Percentiles rank a stretch among this genome's conserved stretches.
phyloP scores from a whole-genome alignment of 2,329 filamentous ascomycete genomes.

The Curvularia spicifera region DNA sequence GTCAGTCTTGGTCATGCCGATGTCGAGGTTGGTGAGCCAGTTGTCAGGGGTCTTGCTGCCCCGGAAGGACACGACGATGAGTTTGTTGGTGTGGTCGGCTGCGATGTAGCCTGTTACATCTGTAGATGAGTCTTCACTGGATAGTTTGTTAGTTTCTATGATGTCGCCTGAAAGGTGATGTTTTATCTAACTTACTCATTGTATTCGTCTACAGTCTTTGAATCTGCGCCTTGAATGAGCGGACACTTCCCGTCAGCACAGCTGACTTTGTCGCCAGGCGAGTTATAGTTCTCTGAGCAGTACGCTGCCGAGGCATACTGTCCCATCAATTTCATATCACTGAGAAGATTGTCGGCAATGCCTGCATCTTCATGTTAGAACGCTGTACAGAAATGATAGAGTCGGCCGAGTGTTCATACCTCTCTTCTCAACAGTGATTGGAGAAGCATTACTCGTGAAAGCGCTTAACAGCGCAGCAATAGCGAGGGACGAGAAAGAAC shows the following conservation, averaged over 20 bases:
- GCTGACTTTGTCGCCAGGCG: slow-evolving; percentile 50
- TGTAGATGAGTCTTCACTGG: slow-evolving; percentile 33
- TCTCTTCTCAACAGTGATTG: slow-evolving; percentile 25
- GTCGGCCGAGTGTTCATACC: neutral
- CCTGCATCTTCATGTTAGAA: slow-evolving; percentile 14
- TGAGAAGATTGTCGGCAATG: slow-evolving; percentile 28
- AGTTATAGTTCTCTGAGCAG: slow-evolving; percentile 56
- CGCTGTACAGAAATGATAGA: neutral
- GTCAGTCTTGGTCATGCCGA: slow-evolving; percentile 51
- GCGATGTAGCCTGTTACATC: slow-evolving; percentile 58
- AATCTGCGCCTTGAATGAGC: slow-evolving; percentile 54
- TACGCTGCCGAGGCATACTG: slow-evolving; percentile 63
- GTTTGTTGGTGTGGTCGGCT: slow-evolving; percentile 52
- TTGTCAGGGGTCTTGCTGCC: slow-evolving; percentile 66
- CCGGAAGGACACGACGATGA: slow-evolving; percentile 66
- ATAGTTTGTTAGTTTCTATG: slow-evolving; percentile 4
- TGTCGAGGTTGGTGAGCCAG: slow-evolving; percentile 64
- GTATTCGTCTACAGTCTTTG: slow-evolving; percentile 55
- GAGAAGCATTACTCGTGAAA: slow-evolving; percentile 26
- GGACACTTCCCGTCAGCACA: slow-evolving; percentile 59
- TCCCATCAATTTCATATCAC: slow-evolving; percentile 39
- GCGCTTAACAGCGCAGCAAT: slow-evolving; percentile 17
- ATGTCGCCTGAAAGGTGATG: neutral
- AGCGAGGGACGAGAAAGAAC: slow-evolving; percentile 22
- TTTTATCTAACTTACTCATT: slow-evolving; percentile 19